These are phyloP conservation scores for Nitzschia sp. DNA, from an alignment of 108 stramenopile species.

Conservation along the genomic window DNA sequence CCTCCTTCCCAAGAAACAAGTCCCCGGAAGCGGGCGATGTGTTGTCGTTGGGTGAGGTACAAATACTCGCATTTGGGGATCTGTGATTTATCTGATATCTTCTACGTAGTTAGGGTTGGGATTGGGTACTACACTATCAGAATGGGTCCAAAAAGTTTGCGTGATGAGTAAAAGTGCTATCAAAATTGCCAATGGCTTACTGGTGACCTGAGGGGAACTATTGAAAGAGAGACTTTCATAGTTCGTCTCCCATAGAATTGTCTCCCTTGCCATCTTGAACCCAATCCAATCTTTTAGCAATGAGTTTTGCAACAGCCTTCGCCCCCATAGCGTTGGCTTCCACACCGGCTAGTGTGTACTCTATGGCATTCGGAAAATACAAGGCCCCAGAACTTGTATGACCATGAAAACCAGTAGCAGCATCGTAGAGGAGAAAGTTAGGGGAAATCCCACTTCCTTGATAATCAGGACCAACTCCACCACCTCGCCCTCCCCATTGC, in stretches of 20 bases:
- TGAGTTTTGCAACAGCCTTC: slow-evolving; percentile 74
- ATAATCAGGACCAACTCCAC: slow-evolving; percentile 69
- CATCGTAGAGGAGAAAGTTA: slow-evolving; percentile 67
- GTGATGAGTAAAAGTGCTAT: too few relatives aligned
- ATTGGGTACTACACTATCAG: too few relatives aligned
- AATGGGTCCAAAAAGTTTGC: too few relatives aligned
- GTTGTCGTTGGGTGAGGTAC: too few relatives aligned
- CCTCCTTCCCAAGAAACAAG: too few relatives aligned
- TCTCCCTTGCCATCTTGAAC: not conserved
- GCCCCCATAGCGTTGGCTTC: slow-evolving; percentile 78
- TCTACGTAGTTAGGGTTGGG: too few relatives aligned
- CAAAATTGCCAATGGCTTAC: too few relatives aligned
- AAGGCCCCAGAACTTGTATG: slow-evolving; percentile 48
- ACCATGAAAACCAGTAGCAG: slow-evolving; percentile 44
- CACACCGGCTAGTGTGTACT: slow-evolving; percentile 64
- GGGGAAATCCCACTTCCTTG: slow-evolving; percentile 47
- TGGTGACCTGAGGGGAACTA: too few relatives aligned
- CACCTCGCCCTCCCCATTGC: slow-evolving; percentile 53
- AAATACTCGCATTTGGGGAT: too few relatives aligned
- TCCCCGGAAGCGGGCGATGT: too few relatives aligned
- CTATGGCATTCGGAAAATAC: slow-evolving; percentile 78
- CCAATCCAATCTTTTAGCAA: slow-evolving; percentile 58
- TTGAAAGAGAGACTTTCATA: not conserved
- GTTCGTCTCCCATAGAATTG: slow-evolving; percentile 21
- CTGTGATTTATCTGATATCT: too few relatives aligned